These are phyloP conservation scores for Dittrichia graveolens DNA, from an alignment of 129 eudicot species.

Conservation along the genomic window DNA sequence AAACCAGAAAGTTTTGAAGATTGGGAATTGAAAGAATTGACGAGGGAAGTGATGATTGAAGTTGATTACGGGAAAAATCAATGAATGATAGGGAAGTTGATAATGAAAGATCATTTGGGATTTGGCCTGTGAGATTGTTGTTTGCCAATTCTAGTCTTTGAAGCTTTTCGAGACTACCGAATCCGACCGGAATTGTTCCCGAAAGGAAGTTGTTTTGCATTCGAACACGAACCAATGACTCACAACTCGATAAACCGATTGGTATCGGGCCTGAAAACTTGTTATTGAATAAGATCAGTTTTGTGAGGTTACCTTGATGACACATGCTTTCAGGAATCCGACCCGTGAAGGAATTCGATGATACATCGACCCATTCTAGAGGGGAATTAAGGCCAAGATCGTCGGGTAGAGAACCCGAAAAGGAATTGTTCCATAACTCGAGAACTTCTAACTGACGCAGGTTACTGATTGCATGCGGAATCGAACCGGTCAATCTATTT, in stretches of 20 bases:
- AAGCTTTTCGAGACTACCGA: constrained; percentile 68
- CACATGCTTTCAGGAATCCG: constrained; percentile 64
- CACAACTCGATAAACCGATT: constrained; percentile 49
- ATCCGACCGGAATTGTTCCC: constrained; percentile 76
- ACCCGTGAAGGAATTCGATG: constrained; percentile 78
- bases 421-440: constrained; percentile 87
- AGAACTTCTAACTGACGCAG: constrained; percentile 61
- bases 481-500: constrained; percentile 53
- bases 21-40: constrained; percentile 68
- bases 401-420: constrained; percentile 69
- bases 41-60: constrained; percentile 68
- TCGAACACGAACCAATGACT: constrained; percentile 71
- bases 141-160: constrained; percentile 80
- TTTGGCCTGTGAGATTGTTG: constrained; percentile 76
- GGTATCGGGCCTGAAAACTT: constrained; percentile 72
- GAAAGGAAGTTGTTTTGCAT: constrained; percentile 75
- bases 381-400: constrained; percentile 70
- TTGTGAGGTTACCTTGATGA: constrained; percentile 70
- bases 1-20: constrained; percentile 70
- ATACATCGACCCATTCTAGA: constrained; percentile 82
- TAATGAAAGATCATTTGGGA: constrained; percentile 62
- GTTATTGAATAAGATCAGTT: constrained; percentile 74
- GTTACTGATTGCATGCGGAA: constrained; percentile 53
- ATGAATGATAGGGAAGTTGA: constrained; percentile 79
- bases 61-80: constrained; percentile 66